Evolutionary conservation across 495 filamentous ascomycete species (phyloP).

Genomic region (Pyrenula massariospora): DNA sequence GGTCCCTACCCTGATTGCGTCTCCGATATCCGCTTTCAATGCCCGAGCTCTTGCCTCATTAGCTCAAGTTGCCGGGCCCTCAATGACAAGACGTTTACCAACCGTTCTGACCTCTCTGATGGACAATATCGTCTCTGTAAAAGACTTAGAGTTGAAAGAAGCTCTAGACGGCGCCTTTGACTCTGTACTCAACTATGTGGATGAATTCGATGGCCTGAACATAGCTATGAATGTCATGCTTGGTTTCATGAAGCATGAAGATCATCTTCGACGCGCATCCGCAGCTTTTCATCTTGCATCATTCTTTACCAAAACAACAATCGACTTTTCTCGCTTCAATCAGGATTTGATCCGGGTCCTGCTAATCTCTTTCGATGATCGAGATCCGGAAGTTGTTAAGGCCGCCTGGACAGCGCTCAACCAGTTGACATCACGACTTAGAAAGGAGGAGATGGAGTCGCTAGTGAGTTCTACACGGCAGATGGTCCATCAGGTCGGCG

Average conservation of each 20-base stretch:
- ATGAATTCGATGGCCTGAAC: conserved; percentile 92
- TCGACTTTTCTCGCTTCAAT: conserved; percentile 90
- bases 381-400: conserved; percentile 76
- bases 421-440: conserved; percentile 75
- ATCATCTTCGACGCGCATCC: conserved; percentile 67
- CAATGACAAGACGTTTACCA: conserved; percentile 82
- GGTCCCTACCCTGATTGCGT: conserved; percentile 77
- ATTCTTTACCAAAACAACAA: conserved; percentile 70
- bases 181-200: conserved; percentile 78
- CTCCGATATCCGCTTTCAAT: conserved; percentile 91
- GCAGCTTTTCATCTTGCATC: conserved; percentile 74
- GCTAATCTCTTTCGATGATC: conserved; percentile 83
- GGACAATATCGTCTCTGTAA: conserved; percentile 73
- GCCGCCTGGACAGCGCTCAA: conserved; percentile 82
- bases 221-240: conserved; percentile 88
- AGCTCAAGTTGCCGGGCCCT: conserved; percentile 74
- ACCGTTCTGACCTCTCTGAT: conserved; percentile 84
- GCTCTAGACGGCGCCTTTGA: conserved; percentile 77
- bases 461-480: conserved; percentile 80
- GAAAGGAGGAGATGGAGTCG: conserved; percentile 97
- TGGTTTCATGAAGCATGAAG: conserved; percentile 77
- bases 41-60: conserved; percentile 85
- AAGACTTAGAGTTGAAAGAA: conserved; percentile 58
- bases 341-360: conserved; percentile 84
- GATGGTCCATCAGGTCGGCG: conserved; percentile 74